These are phyloP conservation scores for Hypoxylon sp. DNA, from an alignment of 2,329 filamentous ascomycete species.

Conservation along the genomic window DNA sequence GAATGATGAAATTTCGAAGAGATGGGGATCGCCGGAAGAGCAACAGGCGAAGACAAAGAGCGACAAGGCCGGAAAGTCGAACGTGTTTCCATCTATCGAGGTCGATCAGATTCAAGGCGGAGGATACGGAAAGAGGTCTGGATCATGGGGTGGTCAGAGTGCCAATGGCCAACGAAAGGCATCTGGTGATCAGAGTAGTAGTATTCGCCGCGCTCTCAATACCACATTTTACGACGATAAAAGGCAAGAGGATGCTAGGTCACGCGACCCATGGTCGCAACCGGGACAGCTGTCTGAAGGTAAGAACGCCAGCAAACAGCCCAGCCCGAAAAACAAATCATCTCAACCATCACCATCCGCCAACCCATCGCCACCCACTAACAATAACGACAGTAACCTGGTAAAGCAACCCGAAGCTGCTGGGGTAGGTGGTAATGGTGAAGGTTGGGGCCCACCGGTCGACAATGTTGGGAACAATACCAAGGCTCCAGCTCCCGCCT, in stretches of 20 bases:
- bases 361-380: no score
- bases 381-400: no score
- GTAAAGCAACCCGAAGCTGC: no score
- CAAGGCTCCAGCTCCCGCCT: no score
- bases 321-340: no score
- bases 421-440: no score
- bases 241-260: slow-evolving; percentile 21
- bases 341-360: no score
- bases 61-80: slow-evolving; percentile 38
- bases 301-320: slow-evolving; percentile 11
- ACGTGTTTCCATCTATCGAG: slow-evolving; percentile 37
- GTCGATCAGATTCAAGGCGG: slow-evolving; percentile 28
- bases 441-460: no score
- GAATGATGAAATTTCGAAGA: slow-evolving; percentile 11
- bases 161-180: neutral
- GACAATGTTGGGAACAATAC: no score
- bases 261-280: no score
- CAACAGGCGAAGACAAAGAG: slow-evolving; percentile 3
- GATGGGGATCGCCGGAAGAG: slow-evolving; percentile 12
- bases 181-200: neutral
- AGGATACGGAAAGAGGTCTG: slow-evolving; percentile 12
- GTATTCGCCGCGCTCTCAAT: neutral
- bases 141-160: slow-evolving; percentile 18
- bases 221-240: slow-evolving; percentile 19
- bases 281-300: slow-evolving; percentile 23